Base-by-base conservation (phyloP, 2,329 filamentous ascomycete genomes). In the Magnaporthales sp. region DNA sequence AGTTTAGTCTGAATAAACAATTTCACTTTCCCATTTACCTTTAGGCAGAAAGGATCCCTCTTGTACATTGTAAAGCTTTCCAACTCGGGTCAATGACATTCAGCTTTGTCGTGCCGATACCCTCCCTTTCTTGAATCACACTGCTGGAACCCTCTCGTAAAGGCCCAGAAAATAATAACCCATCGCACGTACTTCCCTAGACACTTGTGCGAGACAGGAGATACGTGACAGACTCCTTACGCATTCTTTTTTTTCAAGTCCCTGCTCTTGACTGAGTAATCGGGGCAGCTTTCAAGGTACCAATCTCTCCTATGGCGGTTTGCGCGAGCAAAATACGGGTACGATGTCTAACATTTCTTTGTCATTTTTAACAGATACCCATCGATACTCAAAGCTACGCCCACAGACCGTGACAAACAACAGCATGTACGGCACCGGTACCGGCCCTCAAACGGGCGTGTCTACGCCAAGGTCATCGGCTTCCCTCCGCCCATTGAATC, bases 381-480 rank as follows among this genome's bases (percentile, higher is more conserved):
- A 60, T 10, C 56, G 27, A 60, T 10, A 60, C 24, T 58, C 56
- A 8, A 13, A 60, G 26, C 26, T 15, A 60, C 56, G 13, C 64
- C 67, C 15, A 31, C 69, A 68, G 68, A 70, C 66, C 67, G 73
- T 75, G 74, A 73, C 72, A 76, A 76, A 77, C 72, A 73, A 72
- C 75, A 72, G 74, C 79, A 96, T 97, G 93, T 96, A 95, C 86
- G 91, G 91, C 80, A 88, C 91, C 75, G 85, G 83, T 73, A 91
- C 89, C 68, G 91, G 90, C 80, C 89, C 91, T 69, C 93, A 97
- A 81, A 99, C 95, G 82, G 95, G 95, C 80, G 93, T 97, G 76
- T 96, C 93, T 72, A 99, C 95, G 73, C 95, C 95, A 73, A 90
- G 95, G 81, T 97, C 94, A 67, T 95, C 91, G 73, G 89, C 93